Evolutionary conservation across 768 basidiomycete species (phyloP).

Genomic region (Mycena sanguinolenta): DNA sequence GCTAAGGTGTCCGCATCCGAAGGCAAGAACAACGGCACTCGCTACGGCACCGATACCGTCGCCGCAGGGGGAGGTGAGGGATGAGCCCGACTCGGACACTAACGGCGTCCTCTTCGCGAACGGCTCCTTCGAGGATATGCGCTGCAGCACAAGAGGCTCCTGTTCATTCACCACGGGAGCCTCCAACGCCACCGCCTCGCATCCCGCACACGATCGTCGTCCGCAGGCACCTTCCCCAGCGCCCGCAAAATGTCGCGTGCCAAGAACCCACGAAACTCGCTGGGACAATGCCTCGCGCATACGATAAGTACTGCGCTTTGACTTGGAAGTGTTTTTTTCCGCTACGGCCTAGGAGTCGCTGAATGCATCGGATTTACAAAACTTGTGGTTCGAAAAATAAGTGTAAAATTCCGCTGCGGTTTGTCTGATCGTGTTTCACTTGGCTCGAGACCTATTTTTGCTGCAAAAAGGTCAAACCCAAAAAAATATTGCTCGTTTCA

Average conservation of each 20-base stretch:
- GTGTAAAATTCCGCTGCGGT: too few species aligned
- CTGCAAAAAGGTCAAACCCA: too few species aligned
- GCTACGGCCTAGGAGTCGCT: too few species aligned
- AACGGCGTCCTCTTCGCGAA: slow-evolving; percentile 20
- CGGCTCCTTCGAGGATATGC: slow-evolving; percentile 20
- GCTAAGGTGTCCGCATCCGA: neutral
- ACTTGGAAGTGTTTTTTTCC: too few species aligned
- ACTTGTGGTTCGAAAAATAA: too few species aligned
- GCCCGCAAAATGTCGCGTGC: slow-evolving; percentile 34
- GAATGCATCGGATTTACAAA: too few species aligned
- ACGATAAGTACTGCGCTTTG: too few species aligned
- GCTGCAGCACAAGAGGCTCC: slow-evolving; percentile 1
- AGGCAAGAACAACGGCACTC: slow-evolving; percentile 26
- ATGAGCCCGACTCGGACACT: neutral
- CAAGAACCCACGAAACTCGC: too few species aligned
- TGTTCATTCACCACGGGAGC: neutral
- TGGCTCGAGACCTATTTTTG: too few species aligned
- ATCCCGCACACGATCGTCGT: slow-evolving; percentile 31
- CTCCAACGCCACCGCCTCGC: slow-evolving; percentile 32
- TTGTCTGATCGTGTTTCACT: too few species aligned
- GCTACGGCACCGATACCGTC: neutral
- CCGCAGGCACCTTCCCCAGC: slow-evolving; percentile 28
- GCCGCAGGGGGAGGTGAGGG: neutral
- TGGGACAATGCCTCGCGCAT: too few species aligned
- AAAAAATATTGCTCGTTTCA: too few species aligned